Percentiles rank a stretch among this genome's conserved stretches.
Conservation (phyloP, 2,329 filamentous ascomycete genomes). For the Helotiales sp. region DNA sequence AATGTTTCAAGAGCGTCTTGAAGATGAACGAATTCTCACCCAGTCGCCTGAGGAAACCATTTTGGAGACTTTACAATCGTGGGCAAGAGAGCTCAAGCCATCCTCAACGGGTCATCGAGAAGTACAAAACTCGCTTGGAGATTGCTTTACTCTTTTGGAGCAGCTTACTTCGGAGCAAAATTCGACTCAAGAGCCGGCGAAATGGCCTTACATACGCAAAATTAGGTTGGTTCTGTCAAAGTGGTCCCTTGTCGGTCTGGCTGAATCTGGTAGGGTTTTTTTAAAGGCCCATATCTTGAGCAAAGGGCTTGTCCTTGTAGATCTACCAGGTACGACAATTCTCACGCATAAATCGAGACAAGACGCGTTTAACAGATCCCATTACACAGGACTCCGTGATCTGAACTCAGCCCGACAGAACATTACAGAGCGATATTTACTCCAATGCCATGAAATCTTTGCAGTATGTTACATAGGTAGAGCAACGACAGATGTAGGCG, state of each 20-base stretch:
- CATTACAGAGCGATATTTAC: conserved; percentile 47
- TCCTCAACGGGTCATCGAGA: background rate
- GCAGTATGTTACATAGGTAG: conserved; percentile 44
- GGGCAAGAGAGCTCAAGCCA: background rate
- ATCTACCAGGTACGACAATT: conserved; percentile 44
- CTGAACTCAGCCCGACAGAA: conserved; percentile 44
- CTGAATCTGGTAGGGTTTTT: conserved; percentile 40
- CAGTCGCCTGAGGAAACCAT: conserved; percentile 3
- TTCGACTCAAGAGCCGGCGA: conserved; percentile 21
- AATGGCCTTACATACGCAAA: conserved; percentile 48
- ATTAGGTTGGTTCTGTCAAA: conserved; percentile 37
- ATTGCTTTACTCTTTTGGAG: conserved; percentile 6
- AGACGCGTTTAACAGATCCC: background rate
- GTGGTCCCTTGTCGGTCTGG: background rate
- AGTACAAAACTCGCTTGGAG: background rate
- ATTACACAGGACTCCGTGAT: conserved; percentile 45
- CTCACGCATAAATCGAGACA: background rate
- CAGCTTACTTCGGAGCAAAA: conserved; percentile 10
- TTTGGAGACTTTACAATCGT: conserved; percentile 4
- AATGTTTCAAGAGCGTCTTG: conserved; percentile 12
- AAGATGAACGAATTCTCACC: conserved; percentile 9
- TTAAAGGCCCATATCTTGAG: conserved; percentile 47
- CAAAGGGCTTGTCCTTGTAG: conserved; percentile 48
- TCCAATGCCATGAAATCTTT: conserved; percentile 48
- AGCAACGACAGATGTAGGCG: conserved; percentile 34